Percentiles rank a stretch among this genome's conserved stretches.
These are phyloP conservation scores for Fomes fomentarius DNA, from an alignment of 1,284 basidiomycete genomes.

Conservation along the genomic window DNA sequence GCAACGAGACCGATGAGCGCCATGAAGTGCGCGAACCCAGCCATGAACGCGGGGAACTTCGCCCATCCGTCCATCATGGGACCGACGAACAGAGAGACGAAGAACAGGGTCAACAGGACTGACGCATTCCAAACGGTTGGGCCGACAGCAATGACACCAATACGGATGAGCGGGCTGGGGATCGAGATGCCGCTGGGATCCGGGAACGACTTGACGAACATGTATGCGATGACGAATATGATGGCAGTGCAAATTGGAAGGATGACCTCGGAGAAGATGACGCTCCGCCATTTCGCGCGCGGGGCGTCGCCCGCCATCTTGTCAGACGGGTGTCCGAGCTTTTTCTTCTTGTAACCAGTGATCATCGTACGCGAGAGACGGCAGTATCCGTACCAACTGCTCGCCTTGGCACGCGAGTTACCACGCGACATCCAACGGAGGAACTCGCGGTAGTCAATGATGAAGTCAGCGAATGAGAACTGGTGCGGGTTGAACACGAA, in stretches of 20 bases:
- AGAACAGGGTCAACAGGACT: constrained; percentile 85
- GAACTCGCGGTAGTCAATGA: constrained; percentile 98
- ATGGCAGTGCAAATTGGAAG: constrained; percentile 80
- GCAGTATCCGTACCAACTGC: constrained; percentile 98
- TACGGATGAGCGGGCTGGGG: constrained; percentile 86
- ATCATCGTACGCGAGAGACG: constrained; percentile 94
- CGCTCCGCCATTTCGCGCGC: constrained; percentile 85
- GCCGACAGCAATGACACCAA: constrained; percentile 89
- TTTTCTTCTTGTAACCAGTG: constrained; percentile 98
- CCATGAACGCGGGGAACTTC: constrained; percentile 90
- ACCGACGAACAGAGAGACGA: constrained; percentile 89
- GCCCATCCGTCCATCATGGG: constrained; percentile 87
- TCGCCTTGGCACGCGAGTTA: constrained; percentile 92
- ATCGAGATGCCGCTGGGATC: constrained; percentile 62
- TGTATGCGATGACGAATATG: constrained; percentile 86
- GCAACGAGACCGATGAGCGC: constrained; percentile 81
- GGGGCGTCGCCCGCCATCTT: constrained; percentile 92
- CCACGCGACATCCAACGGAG: constrained; percentile 97
- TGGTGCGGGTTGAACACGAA: constrained; percentile 99
- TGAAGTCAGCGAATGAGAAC: constrained; percentile 93
- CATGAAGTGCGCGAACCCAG: constrained; percentile 83
- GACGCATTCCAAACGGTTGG: constrained; percentile 97
- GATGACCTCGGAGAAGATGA: constrained; percentile 86
- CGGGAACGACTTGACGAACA: constrained; percentile 90
- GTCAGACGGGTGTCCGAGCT: constrained; percentile 93